Percentiles rank a stretch among this genome's conserved stretches.
Evolutionary conservation across 108 stramenopile genomes (phyloP).

Genomic region (Fragilaria crotonensis): DNA sequence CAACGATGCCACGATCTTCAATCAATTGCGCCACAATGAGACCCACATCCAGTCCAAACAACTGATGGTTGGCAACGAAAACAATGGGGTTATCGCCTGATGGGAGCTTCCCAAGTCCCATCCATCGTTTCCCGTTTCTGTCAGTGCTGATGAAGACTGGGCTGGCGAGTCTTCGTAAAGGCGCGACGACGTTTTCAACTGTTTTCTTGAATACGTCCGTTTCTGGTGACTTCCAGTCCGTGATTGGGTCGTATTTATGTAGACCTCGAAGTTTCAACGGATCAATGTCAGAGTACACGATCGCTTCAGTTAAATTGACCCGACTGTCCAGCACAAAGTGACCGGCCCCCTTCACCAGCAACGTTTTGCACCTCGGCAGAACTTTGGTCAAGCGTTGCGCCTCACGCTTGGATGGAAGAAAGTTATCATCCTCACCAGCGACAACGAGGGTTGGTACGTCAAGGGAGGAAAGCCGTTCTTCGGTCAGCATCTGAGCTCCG

Average conservation of each 20-base stretch:
- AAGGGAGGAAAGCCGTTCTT: constrained; percentile 38
- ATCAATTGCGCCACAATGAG: constrained; percentile 62
- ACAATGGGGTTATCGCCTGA: constrained; percentile 51
- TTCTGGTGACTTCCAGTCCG: constrained; percentile 67
- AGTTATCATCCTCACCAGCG: constrained; percentile 65
- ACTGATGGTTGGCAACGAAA: constrained; percentile 89
- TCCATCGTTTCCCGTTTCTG: constrained; percentile 44
- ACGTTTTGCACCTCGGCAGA: constrained; percentile 51
- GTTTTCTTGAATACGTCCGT: constrained; percentile 38
- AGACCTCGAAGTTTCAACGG: constrained; percentile 26
- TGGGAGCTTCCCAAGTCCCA: constrained; percentile 57
- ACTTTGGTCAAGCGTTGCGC: constrained; percentile 44
- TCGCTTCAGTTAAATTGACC: constrained; percentile 81
- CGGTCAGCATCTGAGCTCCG: constrained; percentile 48
- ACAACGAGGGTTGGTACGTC: constrained; percentile 65
- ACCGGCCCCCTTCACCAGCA: constrained; percentile 50
- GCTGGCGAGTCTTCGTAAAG: constrained; percentile 41
- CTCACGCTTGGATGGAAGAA: constrained; percentile 66
- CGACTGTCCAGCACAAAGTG: constrained; percentile 74
- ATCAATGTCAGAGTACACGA: constrained; percentile 69
- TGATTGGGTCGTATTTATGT: constrained; percentile 43
- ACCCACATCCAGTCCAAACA: constrained; percentile 64
- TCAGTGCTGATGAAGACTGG: constrained; percentile 83
- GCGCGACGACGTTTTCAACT: constrained; percentile 45
- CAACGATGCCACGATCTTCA: constrained; percentile 44